Evolutionary conservation across 2,329 filamentous ascomycete species (phyloP).

Genomic region (Cytospora piceae): DNA sequence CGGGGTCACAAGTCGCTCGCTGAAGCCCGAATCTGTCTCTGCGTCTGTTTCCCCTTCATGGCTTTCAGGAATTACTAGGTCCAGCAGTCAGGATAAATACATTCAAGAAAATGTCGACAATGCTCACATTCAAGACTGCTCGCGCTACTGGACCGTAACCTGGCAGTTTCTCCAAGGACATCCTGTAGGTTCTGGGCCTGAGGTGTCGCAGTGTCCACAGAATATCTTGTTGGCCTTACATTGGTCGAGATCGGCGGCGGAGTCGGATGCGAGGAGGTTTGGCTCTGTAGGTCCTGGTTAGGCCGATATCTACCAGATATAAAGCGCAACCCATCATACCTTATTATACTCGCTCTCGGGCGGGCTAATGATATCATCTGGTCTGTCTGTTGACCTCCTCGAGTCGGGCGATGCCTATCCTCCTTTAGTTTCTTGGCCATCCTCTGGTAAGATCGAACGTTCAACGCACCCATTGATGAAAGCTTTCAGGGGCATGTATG

Average conservation of each 20-base stretch:
- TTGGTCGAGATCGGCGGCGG: slow-evolving; percentile 78
- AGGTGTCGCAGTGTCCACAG: slow-evolving; percentile 73
- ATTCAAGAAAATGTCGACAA: background rate
- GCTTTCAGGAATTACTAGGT: slow-evolving; percentile 55
- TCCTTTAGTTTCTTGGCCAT: slow-evolving; percentile 30
- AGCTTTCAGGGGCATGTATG: slow-evolving; percentile 86
- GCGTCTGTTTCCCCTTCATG: slow-evolving; percentile 55
- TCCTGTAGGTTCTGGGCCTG: slow-evolving; percentile 83
- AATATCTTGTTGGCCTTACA: slow-evolving; percentile 68
- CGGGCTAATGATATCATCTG: slow-evolving; percentile 43
- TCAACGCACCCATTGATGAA: slow-evolving; percentile 72
- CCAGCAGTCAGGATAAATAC: slow-evolving; percentile 36
- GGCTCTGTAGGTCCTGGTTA: slow-evolving; percentile 25
- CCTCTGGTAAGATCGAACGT: slow-evolving; percentile 1
- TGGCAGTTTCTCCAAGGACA: slow-evolving; percentile 60
- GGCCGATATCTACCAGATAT: background rate
- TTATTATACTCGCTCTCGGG: slow-evolving; percentile 41
- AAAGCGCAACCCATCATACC: slow-evolving; percentile 35
- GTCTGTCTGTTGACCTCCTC: slow-evolving; percentile 33
- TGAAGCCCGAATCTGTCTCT: slow-evolving; percentile 59
- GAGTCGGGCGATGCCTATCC: slow-evolving; percentile 44
- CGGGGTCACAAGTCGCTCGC: slow-evolving; percentile 48
- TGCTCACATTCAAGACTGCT: slow-evolving; percentile 76
- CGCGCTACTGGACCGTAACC: slow-evolving; percentile 67
- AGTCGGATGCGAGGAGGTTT: slow-evolving; percentile 51